A percentile compares a stretch with the other conserved stretches of the same genome.
These are phyloP conservation scores for Metarhizium rileyi DNA, from an alignment of 2,329 filamentous ascomycete species.

Conservation along the genomic window DNA sequence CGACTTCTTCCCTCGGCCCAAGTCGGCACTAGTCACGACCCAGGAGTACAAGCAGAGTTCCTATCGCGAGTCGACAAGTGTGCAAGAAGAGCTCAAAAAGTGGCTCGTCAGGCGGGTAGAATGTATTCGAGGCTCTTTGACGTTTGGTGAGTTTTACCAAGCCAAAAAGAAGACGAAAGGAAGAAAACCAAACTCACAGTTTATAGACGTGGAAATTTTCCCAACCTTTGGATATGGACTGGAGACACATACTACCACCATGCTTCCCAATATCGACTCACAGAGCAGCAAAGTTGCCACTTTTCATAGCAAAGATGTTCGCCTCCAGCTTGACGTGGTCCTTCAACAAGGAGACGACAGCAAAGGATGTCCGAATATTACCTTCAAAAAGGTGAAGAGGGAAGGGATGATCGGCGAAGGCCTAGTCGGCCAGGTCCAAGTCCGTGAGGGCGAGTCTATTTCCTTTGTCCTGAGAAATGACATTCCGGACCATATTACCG, in stretches of 20 bases:
- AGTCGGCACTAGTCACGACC: constrained; percentile 42
- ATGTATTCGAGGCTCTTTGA: constrained; percentile 58
- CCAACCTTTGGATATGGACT: constrained; percentile 63
- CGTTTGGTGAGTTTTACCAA: constrained; percentile 35
- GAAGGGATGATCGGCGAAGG: constrained; percentile 50
- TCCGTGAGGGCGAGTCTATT: constrained; percentile 57
- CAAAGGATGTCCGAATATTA: constrained; percentile 38
- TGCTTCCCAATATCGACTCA: constrained; percentile 32
- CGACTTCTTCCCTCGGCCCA: constrained; percentile 67
- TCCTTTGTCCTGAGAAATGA: constrained; percentile 61
- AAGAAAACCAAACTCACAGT: background rate
- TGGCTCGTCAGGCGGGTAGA: constrained; percentile 64
- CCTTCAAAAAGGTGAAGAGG: constrained; percentile 43
- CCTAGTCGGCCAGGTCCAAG: constrained; percentile 46
- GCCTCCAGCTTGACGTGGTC: constrained; percentile 58
- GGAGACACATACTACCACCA: constrained; percentile 49
- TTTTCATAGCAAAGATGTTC: constrained; percentile 49
- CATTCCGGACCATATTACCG: constrained; percentile 44
- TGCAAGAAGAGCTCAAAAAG: constrained; percentile 55
- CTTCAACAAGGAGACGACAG: constrained; percentile 44
- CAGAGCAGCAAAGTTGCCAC: constrained; percentile 53
- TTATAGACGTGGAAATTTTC: constrained; percentile 56
- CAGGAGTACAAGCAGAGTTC: constrained; percentile 38
- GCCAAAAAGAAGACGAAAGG: background rate
- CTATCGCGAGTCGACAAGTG: constrained; percentile 42